phyloP scores from a whole-genome alignment of 192 early-diverging fungal genomes.

The Mortierella claussenii region DNA sequence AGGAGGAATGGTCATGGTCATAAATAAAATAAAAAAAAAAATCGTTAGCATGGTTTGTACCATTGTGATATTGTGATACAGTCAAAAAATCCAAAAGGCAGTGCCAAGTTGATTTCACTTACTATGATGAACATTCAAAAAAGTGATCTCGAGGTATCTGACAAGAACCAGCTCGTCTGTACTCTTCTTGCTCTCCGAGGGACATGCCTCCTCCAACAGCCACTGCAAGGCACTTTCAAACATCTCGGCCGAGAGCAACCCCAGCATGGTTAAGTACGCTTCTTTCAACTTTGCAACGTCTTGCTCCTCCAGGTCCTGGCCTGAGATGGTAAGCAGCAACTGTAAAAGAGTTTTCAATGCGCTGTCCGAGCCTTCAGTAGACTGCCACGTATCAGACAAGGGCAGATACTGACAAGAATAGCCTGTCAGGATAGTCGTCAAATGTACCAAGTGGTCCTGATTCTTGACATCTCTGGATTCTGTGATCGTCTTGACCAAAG shows the following conservation, averaged over 20 bases:
- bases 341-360: constrained; percentile 17
- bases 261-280: constrained; percentile 23
- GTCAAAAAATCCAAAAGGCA: not conserved
- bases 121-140: constrained; percentile 31
- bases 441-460: not conserved
- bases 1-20: not conserved
- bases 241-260: constrained; percentile 17
- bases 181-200: not conserved
- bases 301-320: constrained; percentile 6
- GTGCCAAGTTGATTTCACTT: too few relatives aligned
- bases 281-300: constrained; percentile 20
- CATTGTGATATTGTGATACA: too few relatives aligned
- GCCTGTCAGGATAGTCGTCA: constrained; percentile 26
- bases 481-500: not conserved
- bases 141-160: constrained; percentile 30
- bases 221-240: constrained; percentile 32
- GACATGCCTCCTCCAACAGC: constrained; percentile 30
- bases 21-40: not conserved
- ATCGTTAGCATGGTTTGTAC: too few relatives aligned
- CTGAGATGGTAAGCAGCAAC: constrained; percentile 15
- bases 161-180: constrained; percentile 26
- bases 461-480: not conserved
- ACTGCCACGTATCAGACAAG: constrained; percentile 8
- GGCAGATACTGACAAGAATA: constrained; percentile 48
- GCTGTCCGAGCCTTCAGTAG: not conserved